phyloP scores from a whole-genome alignment of 2,329 filamentous ascomycete species.

The Talaromyces sp. region DNA sequence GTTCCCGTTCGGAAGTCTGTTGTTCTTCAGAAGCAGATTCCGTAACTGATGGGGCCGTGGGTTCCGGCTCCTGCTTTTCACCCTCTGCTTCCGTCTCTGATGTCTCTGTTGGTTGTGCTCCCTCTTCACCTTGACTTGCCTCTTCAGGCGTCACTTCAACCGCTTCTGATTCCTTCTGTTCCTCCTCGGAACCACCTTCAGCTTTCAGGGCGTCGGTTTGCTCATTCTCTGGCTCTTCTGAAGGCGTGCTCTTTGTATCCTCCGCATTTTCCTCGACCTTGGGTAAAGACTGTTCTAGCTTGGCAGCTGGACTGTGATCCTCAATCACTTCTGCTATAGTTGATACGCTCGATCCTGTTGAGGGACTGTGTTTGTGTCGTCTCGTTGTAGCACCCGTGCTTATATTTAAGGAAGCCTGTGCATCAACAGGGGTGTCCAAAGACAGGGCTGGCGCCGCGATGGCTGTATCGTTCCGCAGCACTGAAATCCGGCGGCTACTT shows the following conservation, averaged over 20 bases:
- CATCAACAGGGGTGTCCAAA: constrained; percentile 20
- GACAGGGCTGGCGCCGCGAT: constrained; percentile 19
- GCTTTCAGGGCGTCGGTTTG: neutral
- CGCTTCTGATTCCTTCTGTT: neutral
- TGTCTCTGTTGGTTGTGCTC: neutral
- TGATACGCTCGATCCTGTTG: constrained; percentile 71
- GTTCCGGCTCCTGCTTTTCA: neutral
- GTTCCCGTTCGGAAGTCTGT: neutral
- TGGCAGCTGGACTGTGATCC: constrained; percentile 51
- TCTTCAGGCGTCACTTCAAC: neutral
- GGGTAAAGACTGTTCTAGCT: constrained; percentile 2
- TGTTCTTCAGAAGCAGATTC: neutral
- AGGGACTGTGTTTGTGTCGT: constrained; percentile 77
- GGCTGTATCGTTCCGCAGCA: constrained; percentile 35
- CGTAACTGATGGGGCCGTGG: neutral
- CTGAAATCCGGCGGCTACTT: constrained; percentile 34
- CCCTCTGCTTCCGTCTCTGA: neutral
- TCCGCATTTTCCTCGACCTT: constrained; percentile 16
- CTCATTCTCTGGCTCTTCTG: neutral
- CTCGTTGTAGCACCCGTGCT: constrained; percentile 68
- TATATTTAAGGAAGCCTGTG: constrained; percentile 45
- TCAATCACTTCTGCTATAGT: constrained; percentile 82
- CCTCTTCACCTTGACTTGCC: neutral
- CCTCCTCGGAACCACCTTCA: neutral
- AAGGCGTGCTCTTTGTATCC: neutral